Conservation (phyloP, 345 rosid species). For the Eutrema japonicum region DNA sequence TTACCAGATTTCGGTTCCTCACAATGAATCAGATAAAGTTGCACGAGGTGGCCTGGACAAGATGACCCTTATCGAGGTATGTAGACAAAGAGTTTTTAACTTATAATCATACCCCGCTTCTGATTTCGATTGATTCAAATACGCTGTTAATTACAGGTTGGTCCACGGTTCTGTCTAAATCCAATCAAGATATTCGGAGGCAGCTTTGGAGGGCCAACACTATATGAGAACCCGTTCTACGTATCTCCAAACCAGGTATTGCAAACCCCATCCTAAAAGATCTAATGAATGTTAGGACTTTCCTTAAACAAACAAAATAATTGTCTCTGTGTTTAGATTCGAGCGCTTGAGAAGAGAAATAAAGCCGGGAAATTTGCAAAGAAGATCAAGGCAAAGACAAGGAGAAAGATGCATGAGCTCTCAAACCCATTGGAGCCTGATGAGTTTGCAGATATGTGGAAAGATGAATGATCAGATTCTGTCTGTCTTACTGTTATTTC, state of each 20-base stretch:
- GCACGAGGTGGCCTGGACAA: slow-evolving; percentile 85
- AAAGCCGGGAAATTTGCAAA: slow-evolving; percentile 79
- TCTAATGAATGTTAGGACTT: neutral
- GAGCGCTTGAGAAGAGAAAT: slow-evolving; percentile 72
- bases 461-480: slow-evolving; percentile 44
- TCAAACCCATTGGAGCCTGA: slow-evolving; percentile 82
- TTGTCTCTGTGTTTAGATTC: slow-evolving; percentile 53
- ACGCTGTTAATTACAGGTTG: slow-evolving; percentile 57
- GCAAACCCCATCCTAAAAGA: neutral
- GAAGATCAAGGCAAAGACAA: slow-evolving; percentile 90
- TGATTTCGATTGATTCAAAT: slow-evolving; percentile 7
- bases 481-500: neutral
- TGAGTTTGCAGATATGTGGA: slow-evolving; percentile 98
- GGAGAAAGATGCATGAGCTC: slow-evolving; percentile 89
- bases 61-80: slow-evolving; percentile 95
- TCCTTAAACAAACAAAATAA: neutral
- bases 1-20: slow-evolving; percentile 95
- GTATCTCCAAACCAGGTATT: slow-evolving; percentile 91
- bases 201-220: slow-evolving; percentile 94
- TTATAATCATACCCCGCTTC: neutral
- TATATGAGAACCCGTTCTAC: slow-evolving; percentile 87
- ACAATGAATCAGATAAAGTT: slow-evolving; percentile 83
- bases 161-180: slow-evolving; percentile 94
- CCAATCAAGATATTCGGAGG: slow-evolving; percentile 92
- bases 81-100: slow-evolving; percentile 20